A percentile compares a stretch with the other conserved stretches of the same genome.
Conservation (phyloP, 2,329 filamentous ascomycete species). For the Hypoxylon sp. region DNA sequence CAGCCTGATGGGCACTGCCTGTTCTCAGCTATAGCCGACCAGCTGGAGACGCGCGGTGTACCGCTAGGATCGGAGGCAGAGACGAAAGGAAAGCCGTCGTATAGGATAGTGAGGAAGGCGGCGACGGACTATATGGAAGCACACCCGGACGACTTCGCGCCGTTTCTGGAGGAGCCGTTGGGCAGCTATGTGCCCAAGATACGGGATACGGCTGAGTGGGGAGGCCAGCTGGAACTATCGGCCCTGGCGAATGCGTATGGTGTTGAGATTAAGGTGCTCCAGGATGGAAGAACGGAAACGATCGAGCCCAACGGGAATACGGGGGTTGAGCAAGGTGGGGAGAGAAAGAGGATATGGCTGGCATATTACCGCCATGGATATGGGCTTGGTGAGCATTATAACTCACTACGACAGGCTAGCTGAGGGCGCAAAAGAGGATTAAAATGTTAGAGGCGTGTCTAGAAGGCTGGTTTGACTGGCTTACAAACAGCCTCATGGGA, state of each 20-base stretch:
- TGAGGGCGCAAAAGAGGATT: slow-evolving; percentile 2
- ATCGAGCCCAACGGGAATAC: slow-evolving; percentile 69
- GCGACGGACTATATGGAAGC: slow-evolving; percentile 83
- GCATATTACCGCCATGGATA: slow-evolving; percentile 96
- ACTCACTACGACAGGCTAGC: slow-evolving; percentile 76
- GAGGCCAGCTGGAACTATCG: slow-evolving; percentile 89
- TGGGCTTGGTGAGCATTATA: slow-evolving; percentile 97
- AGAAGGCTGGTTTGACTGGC: background rate
- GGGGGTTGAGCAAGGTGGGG: slow-evolving; percentile 59
- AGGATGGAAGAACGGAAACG: slow-evolving; percentile 84
- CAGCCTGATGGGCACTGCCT: slow-evolving; percentile 94
- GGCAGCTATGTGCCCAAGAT: slow-evolving; percentile 82
- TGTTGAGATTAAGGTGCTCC: slow-evolving; percentile 86
- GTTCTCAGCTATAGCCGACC: slow-evolving; percentile 91
- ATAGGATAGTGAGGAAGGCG: slow-evolving; percentile 76
- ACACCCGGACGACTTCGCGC: slow-evolving; percentile 84
- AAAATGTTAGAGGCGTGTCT: background rate
- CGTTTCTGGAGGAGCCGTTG: slow-evolving; percentile 88
- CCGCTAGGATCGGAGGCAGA: slow-evolving; percentile 55
- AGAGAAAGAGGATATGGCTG: slow-evolving; percentile 81
- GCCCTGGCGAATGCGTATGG: slow-evolving; percentile 86
- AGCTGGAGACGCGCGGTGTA: slow-evolving; percentile 72
- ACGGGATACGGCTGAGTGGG: slow-evolving; percentile 92
- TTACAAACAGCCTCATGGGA: background rate
- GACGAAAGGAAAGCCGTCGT: slow-evolving; percentile 60